These are phyloP conservation scores for Begonia loranthoides DNA, from an alignment of 306 rosid species.

Conservation along the genomic window DNA sequence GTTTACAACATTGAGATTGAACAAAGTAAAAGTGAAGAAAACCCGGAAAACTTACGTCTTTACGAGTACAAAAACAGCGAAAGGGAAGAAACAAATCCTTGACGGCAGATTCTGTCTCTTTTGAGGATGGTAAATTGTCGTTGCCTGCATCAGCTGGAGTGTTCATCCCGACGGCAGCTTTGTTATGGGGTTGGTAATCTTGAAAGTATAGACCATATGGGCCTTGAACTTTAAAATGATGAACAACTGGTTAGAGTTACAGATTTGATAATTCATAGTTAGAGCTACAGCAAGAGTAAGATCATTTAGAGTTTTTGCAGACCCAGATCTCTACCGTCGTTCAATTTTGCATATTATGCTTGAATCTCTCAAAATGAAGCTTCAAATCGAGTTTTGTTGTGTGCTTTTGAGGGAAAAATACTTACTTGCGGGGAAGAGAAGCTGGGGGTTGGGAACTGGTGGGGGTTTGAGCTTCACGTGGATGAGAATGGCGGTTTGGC, in stretches of 20 bases:
- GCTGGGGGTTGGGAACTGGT: constrained; percentile 15
- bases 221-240: too few relatives aligned
- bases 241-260: too few relatives aligned
- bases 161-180: constrained; percentile 4
- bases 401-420: background rate
- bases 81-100: constrained; percentile 66
- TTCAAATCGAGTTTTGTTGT: background rate
- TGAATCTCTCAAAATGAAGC: too few relatives aligned
- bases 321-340: background rate
- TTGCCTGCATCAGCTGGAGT: background rate
- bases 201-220: too few relatives aligned
- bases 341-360: too few relatives aligned
- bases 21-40: background rate
- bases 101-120: constrained; percentile 37
- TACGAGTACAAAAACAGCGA: constrained; percentile 77
- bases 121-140: constrained; percentile 10
- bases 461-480: constrained; percentile 50
- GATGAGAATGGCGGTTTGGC: constrained; percentile 51
- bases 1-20: constrained; percentile 13
- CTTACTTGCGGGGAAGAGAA: constrained; percentile 38
- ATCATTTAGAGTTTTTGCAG: too few relatives aligned
- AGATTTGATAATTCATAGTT: too few relatives aligned
- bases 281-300: too few relatives aligned
- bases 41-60: constrained; percentile 45
- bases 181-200: too few relatives aligned